Percentiles rank a stretch among this genome's conserved stretches.
Evolutionary conservation across 1,139 yeast species (phyloP).

Genomic region (Scheffersomyces parashehatae): DNA sequence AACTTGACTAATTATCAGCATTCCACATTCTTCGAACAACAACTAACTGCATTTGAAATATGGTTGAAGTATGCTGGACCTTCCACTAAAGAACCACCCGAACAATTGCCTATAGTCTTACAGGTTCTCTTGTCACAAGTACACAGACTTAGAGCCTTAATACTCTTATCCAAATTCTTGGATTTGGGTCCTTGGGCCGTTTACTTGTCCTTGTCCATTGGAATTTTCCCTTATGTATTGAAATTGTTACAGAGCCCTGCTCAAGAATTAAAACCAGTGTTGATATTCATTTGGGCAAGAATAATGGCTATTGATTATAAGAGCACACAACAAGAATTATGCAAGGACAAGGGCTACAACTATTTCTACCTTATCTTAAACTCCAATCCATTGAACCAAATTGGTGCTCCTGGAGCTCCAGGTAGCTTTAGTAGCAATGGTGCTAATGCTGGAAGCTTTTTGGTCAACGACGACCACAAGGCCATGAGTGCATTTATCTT

Average conservation of each 20-base stretch:
- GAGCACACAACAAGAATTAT: constrained; percentile 87
- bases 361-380: constrained; percentile 78
- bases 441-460: constrained; percentile 22
- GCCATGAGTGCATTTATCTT: constrained; percentile 95
- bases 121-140: constrained; percentile 93
- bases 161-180: constrained; percentile 77
- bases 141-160: constrained; percentile 86
- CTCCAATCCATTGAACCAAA: constrained; percentile 28
- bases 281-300: constrained; percentile 96
- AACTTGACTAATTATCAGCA: constrained; percentile 63
- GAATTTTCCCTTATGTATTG: constrained; percentile 93
- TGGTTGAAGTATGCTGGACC: constrained; percentile 91
- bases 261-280: constrained; percentile 88
- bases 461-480: constrained; percentile 74
- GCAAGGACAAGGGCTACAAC: constrained; percentile 88
- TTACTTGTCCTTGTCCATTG: constrained; percentile 85
- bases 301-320: constrained; percentile 93
- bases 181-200: constrained; percentile 99
- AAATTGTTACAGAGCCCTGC: constrained; percentile 93
- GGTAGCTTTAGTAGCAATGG: constrained; percentile 20
- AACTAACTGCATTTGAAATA: constrained; percentile 90
- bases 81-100: constrained; percentile 83
- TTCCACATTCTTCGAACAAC: constrained; percentile 93
- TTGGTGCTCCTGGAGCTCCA: constrained; percentile 30
- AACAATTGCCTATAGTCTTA: constrained; percentile 88